Evolutionary conservation across 2,329 filamentous ascomycete genomes (phyloP).

Genomic region (Nothomitra cinnamomea): DNA sequence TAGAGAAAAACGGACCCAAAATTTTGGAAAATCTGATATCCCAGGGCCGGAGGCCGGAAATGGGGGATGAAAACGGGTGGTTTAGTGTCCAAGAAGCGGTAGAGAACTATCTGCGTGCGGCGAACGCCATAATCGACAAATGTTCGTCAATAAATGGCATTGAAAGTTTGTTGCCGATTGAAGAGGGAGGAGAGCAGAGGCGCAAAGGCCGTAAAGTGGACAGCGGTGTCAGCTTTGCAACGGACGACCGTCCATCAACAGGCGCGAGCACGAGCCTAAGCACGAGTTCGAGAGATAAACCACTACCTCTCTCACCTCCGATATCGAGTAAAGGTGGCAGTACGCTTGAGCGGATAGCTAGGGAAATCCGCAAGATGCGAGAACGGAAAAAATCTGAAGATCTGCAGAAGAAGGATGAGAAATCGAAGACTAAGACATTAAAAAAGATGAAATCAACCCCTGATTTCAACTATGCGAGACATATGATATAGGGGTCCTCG

Average conservation of each 20-base stretch:
- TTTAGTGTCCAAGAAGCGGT: slow-evolving; percentile 28
- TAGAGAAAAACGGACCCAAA: slow-evolving; percentile 36
- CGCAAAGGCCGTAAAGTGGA: slow-evolving; percentile 40
- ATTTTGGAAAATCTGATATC: slow-evolving; percentile 36
- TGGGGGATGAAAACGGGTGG: slow-evolving; percentile 39
- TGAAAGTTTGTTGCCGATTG: slow-evolving; percentile 17
- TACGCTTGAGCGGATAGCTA: slow-evolving; percentile 40
- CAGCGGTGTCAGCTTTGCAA: slow-evolving; percentile 44
- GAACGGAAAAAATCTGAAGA: slow-evolving; percentile 35
- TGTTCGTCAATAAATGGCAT: slow-evolving; percentile 32
- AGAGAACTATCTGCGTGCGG: slow-evolving; percentile 39
- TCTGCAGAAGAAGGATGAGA: slow-evolving; percentile 19
- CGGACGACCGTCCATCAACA: slow-evolving; percentile 21
- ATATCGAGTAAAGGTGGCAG: slow-evolving; percentile 22
- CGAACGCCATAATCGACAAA: slow-evolving; percentile 45
- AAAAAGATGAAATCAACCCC: slow-evolving; percentile 21
- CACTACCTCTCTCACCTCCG: slow-evolving; percentile 21
- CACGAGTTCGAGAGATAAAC: slow-evolving; percentile 20
- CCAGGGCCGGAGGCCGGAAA: slow-evolving; percentile 27
- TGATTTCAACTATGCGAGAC: slow-evolving; percentile 13
- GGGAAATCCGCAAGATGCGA: slow-evolving; percentile 41
- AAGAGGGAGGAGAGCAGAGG: not conserved
- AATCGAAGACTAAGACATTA: slow-evolving; percentile 14
- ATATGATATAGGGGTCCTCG: not conserved
- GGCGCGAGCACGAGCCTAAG: slow-evolving; percentile 8